These are phyloP conservation scores for Biscogniauxia marginata DNA, from an alignment of 2,329 filamentous ascomycete genomes.

Conservation along the genomic window DNA sequence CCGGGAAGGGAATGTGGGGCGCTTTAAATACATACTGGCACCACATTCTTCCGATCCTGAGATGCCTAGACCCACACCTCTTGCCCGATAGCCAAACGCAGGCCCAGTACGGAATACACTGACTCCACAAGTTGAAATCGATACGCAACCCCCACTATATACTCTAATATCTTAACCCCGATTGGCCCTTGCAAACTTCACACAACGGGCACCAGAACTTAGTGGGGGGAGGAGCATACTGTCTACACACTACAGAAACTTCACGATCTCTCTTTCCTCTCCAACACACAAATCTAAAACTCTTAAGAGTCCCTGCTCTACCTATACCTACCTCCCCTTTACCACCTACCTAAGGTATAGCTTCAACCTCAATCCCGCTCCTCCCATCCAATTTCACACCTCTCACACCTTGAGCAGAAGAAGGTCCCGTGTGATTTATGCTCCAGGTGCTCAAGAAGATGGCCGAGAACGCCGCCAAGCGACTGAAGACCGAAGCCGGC, in stretches of 20 bases:
- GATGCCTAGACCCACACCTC: not conserved
- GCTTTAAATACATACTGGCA: not conserved
- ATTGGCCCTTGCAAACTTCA: not conserved
- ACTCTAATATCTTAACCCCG: not conserved
- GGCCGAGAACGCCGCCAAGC: slow-evolving; percentile 74
- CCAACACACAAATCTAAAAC: too few species aligned
- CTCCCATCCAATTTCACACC: too few species aligned
- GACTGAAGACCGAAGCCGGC: slow-evolving; percentile 68
- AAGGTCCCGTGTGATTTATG: slow-evolving; percentile 33
- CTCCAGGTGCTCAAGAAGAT: slow-evolving; percentile 48
- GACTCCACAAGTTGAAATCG: not conserved
- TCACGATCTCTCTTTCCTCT: too few species aligned
- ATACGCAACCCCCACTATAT: not conserved
- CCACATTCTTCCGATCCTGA: not conserved
- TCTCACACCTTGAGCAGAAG: too few species aligned
- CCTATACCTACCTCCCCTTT: too few species aligned
- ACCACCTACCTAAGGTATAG: too few species aligned
- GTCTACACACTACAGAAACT: not conserved
- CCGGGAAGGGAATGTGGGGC: not conserved
- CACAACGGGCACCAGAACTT: not conserved
- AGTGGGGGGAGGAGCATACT: not conserved
- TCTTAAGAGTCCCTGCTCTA: too few species aligned
- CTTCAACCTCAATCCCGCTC: not conserved
- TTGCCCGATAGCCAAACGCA: not conserved
- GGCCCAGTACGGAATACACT: not conserved